Conservation (phyloP, 306 rosid genomes). For the Cicer judaicum region DNA sequence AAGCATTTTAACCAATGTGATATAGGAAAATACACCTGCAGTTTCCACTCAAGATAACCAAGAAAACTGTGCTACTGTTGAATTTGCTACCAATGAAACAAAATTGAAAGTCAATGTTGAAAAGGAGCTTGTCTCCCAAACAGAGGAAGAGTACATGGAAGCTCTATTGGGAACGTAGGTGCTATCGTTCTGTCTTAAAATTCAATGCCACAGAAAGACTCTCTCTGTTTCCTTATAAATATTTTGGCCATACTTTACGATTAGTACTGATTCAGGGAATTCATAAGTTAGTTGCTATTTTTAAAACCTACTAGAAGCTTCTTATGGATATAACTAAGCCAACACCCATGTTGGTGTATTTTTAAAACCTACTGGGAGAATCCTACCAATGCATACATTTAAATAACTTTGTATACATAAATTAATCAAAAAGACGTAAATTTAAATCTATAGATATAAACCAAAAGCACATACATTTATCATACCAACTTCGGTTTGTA, state of each 20-base stretch:
- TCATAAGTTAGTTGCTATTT: constrained; percentile 22
- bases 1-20: constrained; percentile 30
- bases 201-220: constrained; percentile 23
- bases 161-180: constrained; percentile 95
- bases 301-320: constrained; percentile 28
- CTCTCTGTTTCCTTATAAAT: constrained; percentile 10
- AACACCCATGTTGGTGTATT: background rate
- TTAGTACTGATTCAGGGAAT: constrained; percentile 28
- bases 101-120: constrained; percentile 88
- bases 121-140: constrained; percentile 97
- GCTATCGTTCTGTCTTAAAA: constrained; percentile 30
- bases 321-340: constrained; percentile 25
- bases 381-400: too few species aligned
- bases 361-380: too few species aligned
- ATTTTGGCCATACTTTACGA: constrained; percentile 23
- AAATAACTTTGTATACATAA: too few species aligned
- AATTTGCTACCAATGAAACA: constrained; percentile 57
- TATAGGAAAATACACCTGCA: constrained; percentile 80
- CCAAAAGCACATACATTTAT: too few species aligned
- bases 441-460: too few species aligned
- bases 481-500: too few species aligned
- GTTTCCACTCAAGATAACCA: constrained; percentile 54
- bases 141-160: constrained; percentile 98
- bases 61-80: constrained; percentile 64
- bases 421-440: too few species aligned